phyloP scores from a whole-genome alignment of 1,284 basidiomycete genomes.

The Naganishia albida region DNA sequence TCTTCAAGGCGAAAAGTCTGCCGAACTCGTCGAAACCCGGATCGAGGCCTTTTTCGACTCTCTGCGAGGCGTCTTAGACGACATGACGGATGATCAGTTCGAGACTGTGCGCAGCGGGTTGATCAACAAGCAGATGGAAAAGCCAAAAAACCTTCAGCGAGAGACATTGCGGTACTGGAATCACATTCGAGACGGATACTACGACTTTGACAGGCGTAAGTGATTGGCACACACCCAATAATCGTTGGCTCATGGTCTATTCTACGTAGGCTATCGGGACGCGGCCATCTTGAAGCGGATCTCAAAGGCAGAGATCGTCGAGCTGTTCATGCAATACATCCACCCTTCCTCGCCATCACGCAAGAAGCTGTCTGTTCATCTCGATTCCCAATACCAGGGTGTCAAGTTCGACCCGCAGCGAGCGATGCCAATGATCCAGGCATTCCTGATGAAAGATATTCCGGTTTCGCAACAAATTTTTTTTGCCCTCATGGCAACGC shows the following conservation, averaged over 20 bases:
- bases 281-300: slow-evolving; percentile 64
- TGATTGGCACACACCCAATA: slow-evolving; percentile 29
- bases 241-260: background rate
- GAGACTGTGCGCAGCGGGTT: slow-evolving; percentile 65
- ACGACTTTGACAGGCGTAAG: slow-evolving; percentile 72
- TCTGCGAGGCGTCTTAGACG: slow-evolving; percentile 63
- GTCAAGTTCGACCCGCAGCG: slow-evolving; percentile 26
- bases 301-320: slow-evolving; percentile 75
- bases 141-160: slow-evolving; percentile 68
- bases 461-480: slow-evolving; percentile 60
- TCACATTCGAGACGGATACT: slow-evolving; percentile 74
- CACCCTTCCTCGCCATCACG: slow-evolving; percentile 70
- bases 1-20: slow-evolving; percentile 84
- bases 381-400: slow-evolving; percentile 61
- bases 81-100: slow-evolving; percentile 66
- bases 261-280: slow-evolving; percentile 63
- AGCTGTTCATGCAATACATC: slow-evolving; percentile 69
- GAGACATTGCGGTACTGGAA: slow-evolving; percentile 66
- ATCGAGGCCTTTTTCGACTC: slow-evolving; percentile 81
- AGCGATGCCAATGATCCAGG: slow-evolving; percentile 64
- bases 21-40: slow-evolving; percentile 81
- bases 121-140: slow-evolving; percentile 69
- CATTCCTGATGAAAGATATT: slow-evolving; percentile 61
- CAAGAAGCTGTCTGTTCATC: slow-evolving; percentile 78
- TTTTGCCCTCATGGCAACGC: slow-evolving; percentile 48